phyloP scores from a whole-genome alignment of 1,284 basidiomycete species.

The Malassezia yamatoensis region DNA sequence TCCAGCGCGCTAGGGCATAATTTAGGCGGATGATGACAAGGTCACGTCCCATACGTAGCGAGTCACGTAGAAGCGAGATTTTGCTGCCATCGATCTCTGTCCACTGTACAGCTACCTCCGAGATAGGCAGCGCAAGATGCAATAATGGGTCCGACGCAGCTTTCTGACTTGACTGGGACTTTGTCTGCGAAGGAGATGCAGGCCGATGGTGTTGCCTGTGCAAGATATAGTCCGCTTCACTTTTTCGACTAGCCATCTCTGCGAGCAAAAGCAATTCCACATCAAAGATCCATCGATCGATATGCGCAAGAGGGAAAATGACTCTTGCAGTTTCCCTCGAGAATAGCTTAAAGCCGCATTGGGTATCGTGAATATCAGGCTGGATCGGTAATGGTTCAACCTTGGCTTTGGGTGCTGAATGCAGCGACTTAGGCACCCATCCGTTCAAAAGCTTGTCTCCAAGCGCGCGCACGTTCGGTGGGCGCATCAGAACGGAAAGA shows the following conservation, averaged over 20 bases:
- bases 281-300: conserved; percentile 73
- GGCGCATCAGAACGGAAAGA: conserved; percentile 30
- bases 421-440: not conserved
- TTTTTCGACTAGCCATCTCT: conserved; percentile 25
- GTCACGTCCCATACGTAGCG: conserved; percentile 76
- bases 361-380: conserved; percentile 83
- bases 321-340: conserved; percentile 66
- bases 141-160: conserved; percentile 48
- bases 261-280: conserved; percentile 86
- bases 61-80: conserved; percentile 70
- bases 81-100: conserved; percentile 84
- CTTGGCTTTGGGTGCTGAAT: not conserved
- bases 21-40: conserved; percentile 72
- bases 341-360: conserved; percentile 80
- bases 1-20: conserved; percentile 60
- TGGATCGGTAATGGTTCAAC: conserved; percentile 46
- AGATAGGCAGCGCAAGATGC: conserved; percentile 58
- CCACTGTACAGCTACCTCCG: conserved; percentile 80
- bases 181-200: too few relatives aligned
- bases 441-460: not conserved
- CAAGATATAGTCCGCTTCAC: conserved; percentile 4
- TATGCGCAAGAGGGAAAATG: conserved; percentile 59
- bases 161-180: not conserved
- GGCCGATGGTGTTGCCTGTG: not conserved
- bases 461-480: conserved; percentile 21